Base-by-base conservation (phyloP, 2,329 filamentous ascomycete genomes). In the Ascochyta lentis region DNA sequence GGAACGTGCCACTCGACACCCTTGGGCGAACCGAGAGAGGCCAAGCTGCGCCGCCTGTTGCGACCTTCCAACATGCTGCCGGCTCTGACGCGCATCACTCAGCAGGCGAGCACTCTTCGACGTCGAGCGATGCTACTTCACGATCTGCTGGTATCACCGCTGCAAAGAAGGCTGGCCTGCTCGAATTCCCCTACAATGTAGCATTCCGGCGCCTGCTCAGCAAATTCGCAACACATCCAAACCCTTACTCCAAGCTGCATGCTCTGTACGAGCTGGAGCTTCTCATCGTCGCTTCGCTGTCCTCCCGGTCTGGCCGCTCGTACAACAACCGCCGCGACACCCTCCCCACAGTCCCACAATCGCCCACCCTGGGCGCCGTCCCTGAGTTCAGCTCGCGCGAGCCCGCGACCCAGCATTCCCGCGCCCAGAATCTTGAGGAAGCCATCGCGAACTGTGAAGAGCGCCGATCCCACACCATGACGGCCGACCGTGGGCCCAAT, bases 171-270 rank as follows among this genome's bases (percentile, higher is more conserved):
- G 72, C 76, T 16, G 77, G 77, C 9, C 61, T 79, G 27, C 65
- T 79, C 16, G 86, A 90, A 35, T 96, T 96, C 65, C 90, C 91
- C 0, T 97, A 94, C 70, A 86, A 86, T 47, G 86, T 87, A 63
- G 90, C 92, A 0, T 97, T 96, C 70, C 83, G 87, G 62, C 87
- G 89, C 12, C 81, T 98, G 1, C 81, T 98, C 29, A 87, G 86
- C 60, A 92, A 92, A 78, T 96, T 99, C 65, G 92, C 91, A 38
- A 90, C 93, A 4, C 91, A 96, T 63, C 90, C 91, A 0, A 96
- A 95, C 69, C 95, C 95, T 0, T 90, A 90, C 64, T 84, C 86
- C 22, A 99, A 99, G 76, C 83, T 99, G 12, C 88, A 89, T 61
- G 89, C 91, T 0, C 80, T 98, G 4, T 87, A 89, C 58, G 92